phyloP scores from a whole-genome alignment of 176 grass and related monocot genomes.

The Elymus sibiricus region DNA sequence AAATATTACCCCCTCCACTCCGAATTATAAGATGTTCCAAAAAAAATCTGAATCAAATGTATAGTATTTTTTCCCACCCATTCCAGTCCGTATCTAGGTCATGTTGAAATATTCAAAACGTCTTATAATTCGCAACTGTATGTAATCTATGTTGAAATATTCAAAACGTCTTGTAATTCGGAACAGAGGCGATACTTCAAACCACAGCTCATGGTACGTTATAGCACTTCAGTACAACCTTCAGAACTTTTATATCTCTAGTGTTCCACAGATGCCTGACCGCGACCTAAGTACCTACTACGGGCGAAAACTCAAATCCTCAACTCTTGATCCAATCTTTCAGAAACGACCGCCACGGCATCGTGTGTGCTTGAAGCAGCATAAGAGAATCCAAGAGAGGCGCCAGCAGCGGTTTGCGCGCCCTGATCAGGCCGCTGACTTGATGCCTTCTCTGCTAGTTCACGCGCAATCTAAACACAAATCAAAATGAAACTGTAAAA shows the following conservation, averaged over 20 bases:
- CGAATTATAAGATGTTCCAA: no score
- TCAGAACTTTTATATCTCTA: not conserved
- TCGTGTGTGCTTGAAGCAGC: conserved; percentile 42
- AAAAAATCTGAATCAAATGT: no score
- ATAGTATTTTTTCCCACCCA: no score
- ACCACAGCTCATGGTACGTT: not conserved
- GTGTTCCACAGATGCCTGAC: not conserved
- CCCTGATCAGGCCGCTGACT: conserved; percentile 27
- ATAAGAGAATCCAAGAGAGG: conserved; percentile 26
- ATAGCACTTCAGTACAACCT: not conserved
- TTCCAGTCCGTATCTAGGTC: no score
- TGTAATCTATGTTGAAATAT: no score
- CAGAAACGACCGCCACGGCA: not conserved
- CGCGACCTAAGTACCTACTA: not conserved
- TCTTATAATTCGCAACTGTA: no score
- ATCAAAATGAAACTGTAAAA: not conserved
- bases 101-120: no score
- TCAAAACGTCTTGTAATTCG: no score
- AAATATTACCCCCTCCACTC: no score
- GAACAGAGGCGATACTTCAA: not conserved
- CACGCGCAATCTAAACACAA: conserved; percentile 72
- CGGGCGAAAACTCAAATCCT: not conserved
- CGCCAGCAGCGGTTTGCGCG: conserved; percentile 16
- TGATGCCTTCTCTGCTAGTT: conserved; percentile 60
- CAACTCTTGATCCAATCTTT: not conserved